These are phyloP conservation scores for Venturia asperata DNA, from an alignment of 2,329 filamentous ascomycete genomes.

Conservation along the genomic window DNA sequence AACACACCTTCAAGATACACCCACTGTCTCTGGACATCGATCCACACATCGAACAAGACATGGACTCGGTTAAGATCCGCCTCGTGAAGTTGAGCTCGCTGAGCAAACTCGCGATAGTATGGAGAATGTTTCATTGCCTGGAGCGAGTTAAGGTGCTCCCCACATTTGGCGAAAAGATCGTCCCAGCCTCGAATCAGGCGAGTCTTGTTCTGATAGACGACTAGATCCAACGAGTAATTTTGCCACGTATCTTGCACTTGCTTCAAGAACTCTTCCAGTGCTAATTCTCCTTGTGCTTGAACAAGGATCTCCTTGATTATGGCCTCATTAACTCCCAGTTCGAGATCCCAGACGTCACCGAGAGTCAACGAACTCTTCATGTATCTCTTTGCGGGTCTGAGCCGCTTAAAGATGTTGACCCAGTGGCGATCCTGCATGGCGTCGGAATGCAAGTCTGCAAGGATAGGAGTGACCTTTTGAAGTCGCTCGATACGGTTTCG, in stretches of 20 bases:
- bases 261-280: slow-evolving; percentile 92
- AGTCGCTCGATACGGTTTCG: slow-evolving; percentile 83
- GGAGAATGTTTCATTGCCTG: slow-evolving; percentile 99
- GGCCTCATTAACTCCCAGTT: slow-evolving; percentile 76
- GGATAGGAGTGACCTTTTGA: slow-evolving; percentile 80
- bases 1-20: slow-evolving; percentile 99
- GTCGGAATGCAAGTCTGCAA: slow-evolving; percentile 90
- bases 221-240: slow-evolving; percentile 86
- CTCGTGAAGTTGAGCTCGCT: slow-evolving; percentile 94
- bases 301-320: slow-evolving; percentile 89
- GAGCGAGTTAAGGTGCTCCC: slow-evolving; percentile 92
- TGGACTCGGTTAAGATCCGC: slow-evolving; percentile 97
- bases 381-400: slow-evolving; percentile 89
- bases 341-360: slow-evolving; percentile 98
- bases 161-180: slow-evolving; percentile 95
- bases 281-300: slow-evolving; percentile 97
- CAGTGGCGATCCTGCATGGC: slow-evolving; percentile 94
- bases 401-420: slow-evolving; percentile 94
- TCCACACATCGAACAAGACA: slow-evolving; percentile 98
- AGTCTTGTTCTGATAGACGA: slow-evolving; percentile 97
- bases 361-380: slow-evolving; percentile 90
- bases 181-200: slow-evolving; percentile 97
- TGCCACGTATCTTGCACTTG: slow-evolving; percentile 96
- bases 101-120: slow-evolving; percentile 99
- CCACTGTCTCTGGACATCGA: slow-evolving; percentile 99